Evolutionary conservation across 2,329 filamentous ascomycete genomes (phyloP), one percentile per base, ranked within the genome.

Genomic region (Trichoderma arundinaceum): DNA sequence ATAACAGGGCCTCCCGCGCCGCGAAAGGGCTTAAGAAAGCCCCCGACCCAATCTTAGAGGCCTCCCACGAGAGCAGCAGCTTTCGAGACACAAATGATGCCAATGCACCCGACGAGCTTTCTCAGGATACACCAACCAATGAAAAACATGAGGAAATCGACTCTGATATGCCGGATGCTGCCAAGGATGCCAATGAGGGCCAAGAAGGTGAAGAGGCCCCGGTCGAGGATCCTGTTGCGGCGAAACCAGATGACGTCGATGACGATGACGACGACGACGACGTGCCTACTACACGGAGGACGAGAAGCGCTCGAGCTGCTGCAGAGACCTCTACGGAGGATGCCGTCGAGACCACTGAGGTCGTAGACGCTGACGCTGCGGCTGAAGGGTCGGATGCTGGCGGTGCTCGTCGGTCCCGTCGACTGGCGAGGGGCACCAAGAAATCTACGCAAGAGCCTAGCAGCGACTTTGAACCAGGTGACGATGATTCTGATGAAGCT

Each of bases 401-500:
- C n/a, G 72, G 74, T n/a, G 75, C 72, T 6, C 68, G 72, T 32
- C 73, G 75, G 48, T 73, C 78, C 28, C 78, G 83, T 28, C 83
- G 84, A 6, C 74, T 86, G 52, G 86, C 78, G 12, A 81, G 79
- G 62, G 78, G 77, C 10, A 71, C 74, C 58, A 82, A 80, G 48
- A 80, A 80, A 68, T 81, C 81, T 7, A 72, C 78, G 2, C 81
- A 84, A 64, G 85, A 88, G 66, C 82, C 81, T 5, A 87, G 85
- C 59, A 88, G 85, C 70, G 86, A 88, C 69, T 88, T 88, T 70
- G 86, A 88, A 63, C 86, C 86, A 17, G 83, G 80, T 28, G 22
- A 28, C 13, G 84, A 87, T 28, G 86, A 87, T 61, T 87, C 84
- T 0, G 86, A 82, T 5, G 84, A 82, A 8, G 82, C 81, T 10